Evolutionary conservation across 208 protist genomes (phyloP).

Genomic region (Leishmania aethiopica): DNA sequence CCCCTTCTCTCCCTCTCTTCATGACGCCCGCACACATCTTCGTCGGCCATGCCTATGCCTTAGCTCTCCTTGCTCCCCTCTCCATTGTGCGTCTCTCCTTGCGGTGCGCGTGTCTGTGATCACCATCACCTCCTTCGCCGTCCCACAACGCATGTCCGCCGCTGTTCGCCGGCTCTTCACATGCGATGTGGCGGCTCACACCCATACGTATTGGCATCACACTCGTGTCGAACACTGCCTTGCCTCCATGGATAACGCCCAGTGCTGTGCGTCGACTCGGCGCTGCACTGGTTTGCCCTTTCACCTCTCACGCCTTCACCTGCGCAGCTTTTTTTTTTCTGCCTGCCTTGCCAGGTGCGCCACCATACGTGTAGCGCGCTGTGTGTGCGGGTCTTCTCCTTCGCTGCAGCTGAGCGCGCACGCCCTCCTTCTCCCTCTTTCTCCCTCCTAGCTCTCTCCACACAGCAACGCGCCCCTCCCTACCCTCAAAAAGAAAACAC

Average conservation of each 20-base stretch:
- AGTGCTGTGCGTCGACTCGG: not conserved
- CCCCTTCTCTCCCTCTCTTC: not conserved
- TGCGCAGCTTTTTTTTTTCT: not conserved
- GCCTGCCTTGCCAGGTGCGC: no score
- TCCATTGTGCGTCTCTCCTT: not conserved
- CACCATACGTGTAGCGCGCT: no score
- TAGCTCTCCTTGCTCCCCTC: slow-evolving; percentile 3
- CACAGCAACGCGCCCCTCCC: not conserved
- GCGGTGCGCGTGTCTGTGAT: not conserved
- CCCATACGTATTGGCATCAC: not conserved
- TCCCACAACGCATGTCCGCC: not conserved
- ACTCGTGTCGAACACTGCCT: not conserved
- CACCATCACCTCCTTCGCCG: not conserved
- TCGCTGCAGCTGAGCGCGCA: no score
- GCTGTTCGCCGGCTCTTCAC: not conserved
- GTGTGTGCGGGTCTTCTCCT: not conserved
- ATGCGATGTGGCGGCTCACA: not conserved
- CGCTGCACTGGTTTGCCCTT: not conserved
- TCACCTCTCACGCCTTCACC: not conserved
- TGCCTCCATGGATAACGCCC: not conserved
- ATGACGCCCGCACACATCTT: not conserved
- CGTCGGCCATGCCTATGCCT: not conserved
- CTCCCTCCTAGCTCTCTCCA: not conserved
- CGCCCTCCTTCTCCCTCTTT: not conserved
- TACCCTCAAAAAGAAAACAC: not conserved